These are phyloP conservation scores for Rhizopogon vinicolor DNA, from an alignment of 768 basidiomycete species.

Conservation along the genomic window DNA sequence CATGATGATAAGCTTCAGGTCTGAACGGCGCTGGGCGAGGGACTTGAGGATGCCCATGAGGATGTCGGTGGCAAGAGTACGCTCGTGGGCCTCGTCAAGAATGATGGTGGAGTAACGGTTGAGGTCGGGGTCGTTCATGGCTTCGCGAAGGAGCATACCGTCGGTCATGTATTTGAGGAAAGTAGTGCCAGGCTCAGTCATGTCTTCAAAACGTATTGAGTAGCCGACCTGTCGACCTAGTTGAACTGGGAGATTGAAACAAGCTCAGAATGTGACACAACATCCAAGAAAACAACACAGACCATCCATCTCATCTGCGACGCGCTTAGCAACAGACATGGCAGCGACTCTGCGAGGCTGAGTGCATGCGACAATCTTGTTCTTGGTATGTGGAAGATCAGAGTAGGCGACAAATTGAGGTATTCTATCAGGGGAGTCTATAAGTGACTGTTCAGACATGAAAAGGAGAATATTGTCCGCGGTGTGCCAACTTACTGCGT, in stretches of 20 bases:
- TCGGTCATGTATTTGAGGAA: conserved; percentile 99
- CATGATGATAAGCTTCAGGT: conserved; percentile 98
- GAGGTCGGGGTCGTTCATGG: conserved; percentile 93
- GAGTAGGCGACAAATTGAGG: conserved; percentile 96
- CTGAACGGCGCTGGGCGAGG: conserved; percentile 72
- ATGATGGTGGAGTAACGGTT: conserved; percentile 95
- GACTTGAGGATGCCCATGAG: conserved; percentile 94
- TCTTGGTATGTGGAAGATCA: conserved; percentile 85
- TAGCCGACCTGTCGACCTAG: conserved; percentile 96
- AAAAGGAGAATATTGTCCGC: conserved; percentile 16
- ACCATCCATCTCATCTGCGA: conserved; percentile 99
- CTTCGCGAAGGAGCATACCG: conserved; percentile 97
- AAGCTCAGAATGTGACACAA: not conserved
- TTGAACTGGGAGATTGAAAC: conserved; percentile 50
- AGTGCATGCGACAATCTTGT: conserved; percentile 93
- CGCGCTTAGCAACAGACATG: conserved; percentile 97
- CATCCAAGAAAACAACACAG: conserved; percentile 22
- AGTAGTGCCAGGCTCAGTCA: conserved; percentile 76
- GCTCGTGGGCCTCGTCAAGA: conserved; percentile 97
- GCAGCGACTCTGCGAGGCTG: conserved; percentile 96
- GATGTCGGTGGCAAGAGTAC: conserved; percentile 96
- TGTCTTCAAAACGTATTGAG: conserved; percentile 96
- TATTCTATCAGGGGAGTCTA: conserved; percentile 55
- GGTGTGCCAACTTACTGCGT: conserved; percentile 67
- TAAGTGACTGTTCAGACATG: conserved; percentile 17